Percentiles rank a stretch among this genome's conserved stretches.
phyloP scores from a whole-genome alignment of 345 rosid species.

The Litchi chinensis region DNA sequence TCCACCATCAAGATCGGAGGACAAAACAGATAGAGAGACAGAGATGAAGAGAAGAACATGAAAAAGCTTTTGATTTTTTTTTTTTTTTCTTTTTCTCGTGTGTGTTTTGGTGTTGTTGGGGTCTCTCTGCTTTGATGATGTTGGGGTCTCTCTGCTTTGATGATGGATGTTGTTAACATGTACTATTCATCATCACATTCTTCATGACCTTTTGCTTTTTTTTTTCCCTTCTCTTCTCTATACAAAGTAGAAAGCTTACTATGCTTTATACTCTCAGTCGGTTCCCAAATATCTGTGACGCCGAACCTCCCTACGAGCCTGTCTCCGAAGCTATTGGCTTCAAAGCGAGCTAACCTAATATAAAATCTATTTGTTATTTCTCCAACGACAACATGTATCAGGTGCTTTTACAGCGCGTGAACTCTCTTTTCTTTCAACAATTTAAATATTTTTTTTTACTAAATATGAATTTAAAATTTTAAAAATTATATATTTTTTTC shows the following conservation, averaged over 20 bases:
- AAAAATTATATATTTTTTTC: no score
- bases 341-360: background rate
- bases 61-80: background rate
- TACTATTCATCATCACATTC: constrained; percentile 26
- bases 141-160: background rate
- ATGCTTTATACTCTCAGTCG: constrained; percentile 25
- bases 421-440: no score
- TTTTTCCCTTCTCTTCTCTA: background rate
- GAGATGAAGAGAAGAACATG: background rate
- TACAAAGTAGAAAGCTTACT: constrained; percentile 18
- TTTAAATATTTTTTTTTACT: no score
- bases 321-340: constrained; percentile 20
- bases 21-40: background rate
- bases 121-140: background rate
- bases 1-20: constrained; percentile 23
- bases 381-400: background rate
- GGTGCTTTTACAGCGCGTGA: constrained; percentile 17
- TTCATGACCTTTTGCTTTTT: constrained; percentile 29
- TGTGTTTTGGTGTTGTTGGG: background rate
- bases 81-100: no score
- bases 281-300: background rate
- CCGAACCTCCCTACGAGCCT: constrained; percentile 19
- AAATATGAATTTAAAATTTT: background rate
- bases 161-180: constrained; percentile 13
- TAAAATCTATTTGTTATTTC: background rate